Evolutionary conservation across 192 early-diverging fungal species (phyloP), one percentile per base, ranked within the genome.

Genomic region (Martensiomyces pterosporus): DNA sequence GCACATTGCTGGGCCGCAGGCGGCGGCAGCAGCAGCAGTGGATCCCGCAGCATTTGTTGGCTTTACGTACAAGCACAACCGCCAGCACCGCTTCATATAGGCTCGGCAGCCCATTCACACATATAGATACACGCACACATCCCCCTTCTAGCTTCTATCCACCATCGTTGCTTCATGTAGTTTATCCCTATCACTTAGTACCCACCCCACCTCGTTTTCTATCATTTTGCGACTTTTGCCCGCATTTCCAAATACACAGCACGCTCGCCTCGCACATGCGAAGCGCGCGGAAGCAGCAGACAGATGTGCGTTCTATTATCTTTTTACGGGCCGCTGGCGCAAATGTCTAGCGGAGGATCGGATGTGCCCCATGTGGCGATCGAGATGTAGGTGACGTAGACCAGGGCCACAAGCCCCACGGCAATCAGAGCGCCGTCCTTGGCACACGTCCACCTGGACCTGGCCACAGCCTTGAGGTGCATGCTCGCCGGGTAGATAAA

Each of bases 401-500:
- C 40, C 82, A 90, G 86, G 34, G 88, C 83, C 7, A 85, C 48
- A 2, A 81, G 33, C 35, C 93, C 91, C 64, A 93, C 86, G 3
- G 78, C 55, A 22, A 83, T 77, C 24, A 92, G 51, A 19, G 71
- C 39, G 16, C 76, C 63, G 49, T 92, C 90, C 35, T 80, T 79
- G 37, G 66, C 33, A 5, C 79, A 64, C 32, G 56, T 52, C 34
- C 75, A 49, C 10, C 49, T 61, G 18, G 77, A 76, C 15, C 49
- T 48, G 7, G 85, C 82, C 6, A 85, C 68, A 2, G 77, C 78
- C 49, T 82, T 82, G 43, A 82, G 77, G 60, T 96, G 91, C 81
- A 96, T 91, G 41, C 89, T 72, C 22, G 89, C 70, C 15, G 93
- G 93, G 67, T 92, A 93, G 36, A 93, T 90, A 52, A 93, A 93